Evolutionary conservation across 352 stramenopile genomes (phyloP).

Genomic region (Phytophthora lateralis): DNA sequence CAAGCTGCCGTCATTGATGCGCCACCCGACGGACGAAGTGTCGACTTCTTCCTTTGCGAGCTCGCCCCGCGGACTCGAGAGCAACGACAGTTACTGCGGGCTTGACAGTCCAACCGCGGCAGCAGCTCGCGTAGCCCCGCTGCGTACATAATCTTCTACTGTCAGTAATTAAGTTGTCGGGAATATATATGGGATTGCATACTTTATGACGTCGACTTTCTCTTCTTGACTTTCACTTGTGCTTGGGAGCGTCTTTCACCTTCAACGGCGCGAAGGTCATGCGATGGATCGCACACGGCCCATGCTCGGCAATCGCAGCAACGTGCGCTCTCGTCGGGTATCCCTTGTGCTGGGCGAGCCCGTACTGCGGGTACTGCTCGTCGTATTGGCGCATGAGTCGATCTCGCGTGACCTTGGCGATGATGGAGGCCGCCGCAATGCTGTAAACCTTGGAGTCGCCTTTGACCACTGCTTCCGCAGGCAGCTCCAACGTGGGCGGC

Average conservation of each 20-base stretch:
- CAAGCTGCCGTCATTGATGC: conserved; percentile 38
- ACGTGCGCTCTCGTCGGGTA: conserved; percentile 96
- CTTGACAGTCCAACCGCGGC: conserved; percentile 28
- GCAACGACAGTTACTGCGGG: conserved; percentile 36
- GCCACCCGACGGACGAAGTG: conserved; percentile 39
- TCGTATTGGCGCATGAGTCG: conserved; percentile 97
- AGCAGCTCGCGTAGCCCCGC: conserved; percentile 25
- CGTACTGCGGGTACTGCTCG: conserved; percentile 93
- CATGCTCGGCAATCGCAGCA: conserved; percentile 85
- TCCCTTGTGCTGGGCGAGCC: conserved; percentile 96
- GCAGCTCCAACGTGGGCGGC: conserved; percentile 85
- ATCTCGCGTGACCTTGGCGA: conserved; percentile 98
- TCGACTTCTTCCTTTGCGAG: conserved; percentile 41
- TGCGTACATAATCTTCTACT: conserved; percentile 30
- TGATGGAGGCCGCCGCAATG: conserved; percentile 97
- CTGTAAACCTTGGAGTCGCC: conserved; percentile 95
- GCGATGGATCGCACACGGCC: conserved; percentile 94
- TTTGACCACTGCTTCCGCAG: conserved; percentile 94
- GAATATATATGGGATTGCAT: conserved; percentile 22
- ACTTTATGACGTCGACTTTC: neutral
- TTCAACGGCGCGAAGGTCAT: conserved; percentile 97
- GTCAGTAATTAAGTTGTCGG: conserved; percentile 18
- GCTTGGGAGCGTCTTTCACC: conserved; percentile 47
- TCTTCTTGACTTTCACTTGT: conserved; percentile 16
- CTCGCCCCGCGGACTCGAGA: conserved; percentile 38